A percentile compares a stretch with the other conserved stretches of the same genome.
These are phyloP conservation scores for Paraurostyla sp. DNA, from an alignment of 73 alveolate species.

Conservation along the genomic window DNA sequence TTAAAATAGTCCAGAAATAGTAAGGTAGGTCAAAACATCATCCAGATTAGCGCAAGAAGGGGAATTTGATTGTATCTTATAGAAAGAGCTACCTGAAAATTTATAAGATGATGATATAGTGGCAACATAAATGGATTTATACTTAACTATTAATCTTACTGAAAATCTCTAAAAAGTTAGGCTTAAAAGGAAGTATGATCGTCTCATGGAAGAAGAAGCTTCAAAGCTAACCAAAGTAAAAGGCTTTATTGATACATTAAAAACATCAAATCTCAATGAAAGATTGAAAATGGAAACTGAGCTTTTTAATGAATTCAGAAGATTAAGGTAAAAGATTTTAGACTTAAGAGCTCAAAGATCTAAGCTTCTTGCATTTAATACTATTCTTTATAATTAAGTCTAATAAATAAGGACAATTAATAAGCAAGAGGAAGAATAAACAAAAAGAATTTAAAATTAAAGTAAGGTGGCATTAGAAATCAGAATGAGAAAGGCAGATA, in stretches of 20 bases:
- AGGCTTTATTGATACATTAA: slow-evolving; percentile 28
- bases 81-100: background rate
- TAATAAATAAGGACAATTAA: background rate
- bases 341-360: background rate
- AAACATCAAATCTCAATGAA: background rate
- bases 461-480: background rate
- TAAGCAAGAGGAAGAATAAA: background rate
- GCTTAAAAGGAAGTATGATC: slow-evolving; percentile 17
- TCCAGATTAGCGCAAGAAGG: background rate
- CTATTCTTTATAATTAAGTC: slow-evolving; percentile 18
- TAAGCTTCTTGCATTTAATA: background rate
- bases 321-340: background rate
- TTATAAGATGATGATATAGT: slow-evolving; percentile 19
- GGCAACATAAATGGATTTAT: slow-evolving; percentile 33
- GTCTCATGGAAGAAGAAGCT: slow-evolving; percentile 43
- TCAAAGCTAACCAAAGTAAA: slow-evolving; percentile 3
- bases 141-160: slow-evolving; percentile 29
- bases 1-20: background rate
- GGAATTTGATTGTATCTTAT: slow-evolving; percentile 19
- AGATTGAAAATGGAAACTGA: slow-evolving; percentile 39
- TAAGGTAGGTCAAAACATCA: slow-evolving; percentile 18
- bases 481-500: slow-evolving; percentile 18
- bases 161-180: slow-evolving; percentile 29
- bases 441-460: background rate
- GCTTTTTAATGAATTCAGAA: background rate